Base-by-base conservation (phyloP, 2,329 filamentous ascomycete species). In the Diaporthe destruens region DNA sequence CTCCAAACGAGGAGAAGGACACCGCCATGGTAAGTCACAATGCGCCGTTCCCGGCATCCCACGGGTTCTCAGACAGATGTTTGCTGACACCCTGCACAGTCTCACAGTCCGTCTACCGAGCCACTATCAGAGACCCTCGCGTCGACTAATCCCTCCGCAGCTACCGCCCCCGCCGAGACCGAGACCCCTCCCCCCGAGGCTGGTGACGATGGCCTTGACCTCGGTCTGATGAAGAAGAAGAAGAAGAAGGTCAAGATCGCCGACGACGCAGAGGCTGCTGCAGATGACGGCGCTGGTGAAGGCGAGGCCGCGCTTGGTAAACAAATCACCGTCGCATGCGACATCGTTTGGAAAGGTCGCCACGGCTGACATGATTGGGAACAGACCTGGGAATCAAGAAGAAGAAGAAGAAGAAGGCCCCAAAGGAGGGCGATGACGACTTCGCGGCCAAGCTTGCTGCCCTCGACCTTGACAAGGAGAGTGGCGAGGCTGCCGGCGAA, bases 351-450 rank as follows among this genome's bases (percentile, higher is more conserved):
- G 20, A 1, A 23, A 16, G 1, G 2, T 16, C 69, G 88, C 91
- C 78, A 88, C 39, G 32, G n/a, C 68, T 70, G 47, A 70, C 47
- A 14, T 6, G 3, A 25, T 29, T 49, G 32, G 18, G n/a, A 61
- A 59, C 65, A 74, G 73, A 94, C 81, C 85, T 83, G 67, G 86
- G 84, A 55, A 81, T 90, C 75, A 87, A 88, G 78, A 84, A 88
- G 63, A 85, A 91, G 76, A 88, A 96, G 83, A 93, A 95, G 85
- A 98, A 98, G 87, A 98, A 97, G 87, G 95, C 81, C 70, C 75
- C 77, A n/a, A 82, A 81, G 71, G 81, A 82, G 29, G 84, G 84
- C 67, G 88, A 89, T 67, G 90, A 92, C 77, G 89, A 88, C 53
- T 86, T 90, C 74, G 86, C 88, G 74, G 88, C 87, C 76, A 90